Evolutionary conservation across 345 rosid genomes (phyloP).

Genomic region (Erodium maritimum): DNA sequence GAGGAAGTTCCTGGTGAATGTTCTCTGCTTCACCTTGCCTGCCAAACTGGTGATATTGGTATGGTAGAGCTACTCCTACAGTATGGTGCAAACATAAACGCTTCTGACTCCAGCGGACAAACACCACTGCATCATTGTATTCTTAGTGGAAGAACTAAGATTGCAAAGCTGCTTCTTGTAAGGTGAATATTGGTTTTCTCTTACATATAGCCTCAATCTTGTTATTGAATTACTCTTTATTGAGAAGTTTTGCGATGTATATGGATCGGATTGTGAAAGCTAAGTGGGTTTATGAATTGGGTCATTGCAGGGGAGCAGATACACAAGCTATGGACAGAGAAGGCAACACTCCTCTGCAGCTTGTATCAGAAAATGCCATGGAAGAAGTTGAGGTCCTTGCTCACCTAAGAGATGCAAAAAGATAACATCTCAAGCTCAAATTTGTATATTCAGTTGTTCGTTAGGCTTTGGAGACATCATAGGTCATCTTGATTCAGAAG

Average conservation of each 20-base stretch:
- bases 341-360: conserved; percentile 55
- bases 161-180: conserved; percentile 70
- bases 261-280: too few species aligned
- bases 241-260: too few species aligned
- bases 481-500: too few species aligned
- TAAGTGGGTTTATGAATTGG: too few species aligned
- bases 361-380: conserved; percentile 48
- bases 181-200: conserved; percentile 33
- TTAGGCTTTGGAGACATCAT: too few species aligned
- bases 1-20: conserved; percentile 42
- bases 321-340: conserved; percentile 43
- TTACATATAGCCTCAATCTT: too few species aligned
- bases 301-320: conserved; percentile 99
- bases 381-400: conserved; percentile 50
- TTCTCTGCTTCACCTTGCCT: conserved; percentile 86
- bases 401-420: conserved; percentile 50
- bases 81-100: conserved; percentile 79
- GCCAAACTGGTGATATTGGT: conserved; percentile 88
- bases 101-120: conserved; percentile 67
- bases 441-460: too few species aligned
- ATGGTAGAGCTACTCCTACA: conserved; percentile 94
- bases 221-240: too few species aligned
- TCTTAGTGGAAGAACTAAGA: conserved; percentile 39
- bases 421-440: too few species aligned
- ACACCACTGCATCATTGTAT: conserved; percentile 74